These are phyloP conservation scores for Phlegmacium glaucopus DNA, from an alignment of 768 basidiomycete species.

Conservation along the genomic window DNA sequence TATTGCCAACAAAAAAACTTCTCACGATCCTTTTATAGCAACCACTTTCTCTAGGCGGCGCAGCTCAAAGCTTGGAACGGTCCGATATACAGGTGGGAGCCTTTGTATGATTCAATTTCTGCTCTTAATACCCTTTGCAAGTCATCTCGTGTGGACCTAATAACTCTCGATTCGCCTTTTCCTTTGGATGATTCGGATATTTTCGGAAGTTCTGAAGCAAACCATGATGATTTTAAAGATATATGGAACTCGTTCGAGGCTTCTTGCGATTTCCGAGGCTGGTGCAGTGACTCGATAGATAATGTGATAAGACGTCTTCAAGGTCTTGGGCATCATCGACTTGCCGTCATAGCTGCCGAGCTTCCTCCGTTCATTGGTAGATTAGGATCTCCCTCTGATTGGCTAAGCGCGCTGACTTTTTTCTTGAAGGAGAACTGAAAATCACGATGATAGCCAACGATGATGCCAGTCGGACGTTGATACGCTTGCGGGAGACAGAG, in stretches of 20 bases:
- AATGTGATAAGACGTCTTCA: conserved; percentile 53
- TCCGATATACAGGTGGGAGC: conserved; percentile 11
- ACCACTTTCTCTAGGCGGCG: too few species aligned
- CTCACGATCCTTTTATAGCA: too few species aligned
- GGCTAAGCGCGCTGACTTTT: conserved; percentile 12
- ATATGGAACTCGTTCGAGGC: conserved; percentile 54
- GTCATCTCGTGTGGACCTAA: conserved; percentile 51
- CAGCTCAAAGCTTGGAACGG: not conserved
- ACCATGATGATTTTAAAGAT: conserved; percentile 44
- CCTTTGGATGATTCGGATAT: conserved; percentile 38
- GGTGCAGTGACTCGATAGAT: conserved; percentile 61
- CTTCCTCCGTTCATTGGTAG: conserved; percentile 59
- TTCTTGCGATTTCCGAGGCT: conserved; percentile 51
- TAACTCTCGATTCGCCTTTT: conserved; percentile 73
- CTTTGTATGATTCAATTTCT: not conserved
- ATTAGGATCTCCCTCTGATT: conserved; percentile 13
- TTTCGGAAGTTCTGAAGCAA: conserved; percentile 9
- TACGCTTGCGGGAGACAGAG: conserved; percentile 60
- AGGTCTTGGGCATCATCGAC: conserved; percentile 33
- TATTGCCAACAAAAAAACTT: too few species aligned
- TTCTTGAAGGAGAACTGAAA: conserved; percentile 59
- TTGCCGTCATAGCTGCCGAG: conserved; percentile 53
- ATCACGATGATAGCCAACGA: conserved; percentile 38
- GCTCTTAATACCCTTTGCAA: conserved; percentile 15
- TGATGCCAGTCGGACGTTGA: conserved; percentile 21